Evolutionary conservation across 2,329 filamentous ascomycete genomes (phyloP).

Genomic region (Fusarium tuaranense): DNA sequence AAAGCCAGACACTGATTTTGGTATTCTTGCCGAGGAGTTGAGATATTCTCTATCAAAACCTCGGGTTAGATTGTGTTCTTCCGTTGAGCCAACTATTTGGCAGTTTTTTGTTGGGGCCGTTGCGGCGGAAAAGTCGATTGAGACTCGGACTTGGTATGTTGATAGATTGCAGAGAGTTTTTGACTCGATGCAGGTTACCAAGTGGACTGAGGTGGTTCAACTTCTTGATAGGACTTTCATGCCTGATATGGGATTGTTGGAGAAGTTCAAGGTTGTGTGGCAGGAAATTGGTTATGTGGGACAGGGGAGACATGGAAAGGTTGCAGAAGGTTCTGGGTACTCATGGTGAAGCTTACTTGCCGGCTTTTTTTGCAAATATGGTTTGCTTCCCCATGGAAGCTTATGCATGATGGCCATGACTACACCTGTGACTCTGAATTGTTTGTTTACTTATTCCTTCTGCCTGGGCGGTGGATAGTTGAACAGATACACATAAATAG

Average conservation of each 20-base stretch:
- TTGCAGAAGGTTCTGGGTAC: not conserved
- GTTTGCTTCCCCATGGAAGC: not conserved
- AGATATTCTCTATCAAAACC: conserved; percentile 13
- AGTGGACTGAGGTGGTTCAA: not conserved
- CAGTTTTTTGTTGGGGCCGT: conserved; percentile 37
- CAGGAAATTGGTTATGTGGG: not conserved
- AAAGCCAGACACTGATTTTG: not conserved
- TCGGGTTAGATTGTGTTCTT: conserved; percentile 28
- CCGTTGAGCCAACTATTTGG: conserved; percentile 32
- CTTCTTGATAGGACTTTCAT: not conserved
- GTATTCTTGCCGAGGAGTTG: conserved; percentile 7
- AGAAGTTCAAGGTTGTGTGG: conserved; percentile 12
- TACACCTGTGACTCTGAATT: not conserved
- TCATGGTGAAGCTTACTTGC: not conserved
- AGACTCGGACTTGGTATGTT: conserved; percentile 9
- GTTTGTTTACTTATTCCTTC: not conserved
- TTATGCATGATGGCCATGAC: not conserved
- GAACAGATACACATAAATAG: not conserved
- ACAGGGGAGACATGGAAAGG: not conserved
- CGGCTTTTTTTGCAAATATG: not conserved
- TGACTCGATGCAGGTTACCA: not conserved
- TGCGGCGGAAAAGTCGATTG: not conserved
- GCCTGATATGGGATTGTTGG: not conserved
- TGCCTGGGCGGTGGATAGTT: not conserved
- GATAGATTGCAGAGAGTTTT: conserved; percentile 7